Evolutionary conservation across 2,329 filamentous ascomycete species (phyloP).

Genomic region (Trichophyton rubrum): DNA sequence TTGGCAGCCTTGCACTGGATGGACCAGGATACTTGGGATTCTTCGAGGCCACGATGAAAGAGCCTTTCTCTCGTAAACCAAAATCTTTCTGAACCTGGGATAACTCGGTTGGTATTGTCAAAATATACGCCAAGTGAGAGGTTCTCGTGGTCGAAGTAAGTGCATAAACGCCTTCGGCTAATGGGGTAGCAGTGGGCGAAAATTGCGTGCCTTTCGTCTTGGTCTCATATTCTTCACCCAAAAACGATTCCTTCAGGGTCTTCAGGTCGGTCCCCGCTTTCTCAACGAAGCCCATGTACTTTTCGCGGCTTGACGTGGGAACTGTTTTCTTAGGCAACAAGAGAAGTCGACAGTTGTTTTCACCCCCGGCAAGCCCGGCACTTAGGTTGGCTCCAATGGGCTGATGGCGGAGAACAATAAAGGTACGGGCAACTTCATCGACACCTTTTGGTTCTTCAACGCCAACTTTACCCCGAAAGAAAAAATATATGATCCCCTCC

Average conservation of each 20-base stretch:
- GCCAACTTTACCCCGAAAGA: slow-evolving; percentile 65
- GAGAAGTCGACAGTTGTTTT: slow-evolving; percentile 56
- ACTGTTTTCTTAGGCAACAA: slow-evolving; percentile 75
- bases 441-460: slow-evolving; percentile 57
- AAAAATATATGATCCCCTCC: slow-evolving; percentile 86
- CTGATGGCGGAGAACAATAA: slow-evolving; percentile 66
- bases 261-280: slow-evolving; percentile 54
- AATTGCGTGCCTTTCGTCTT: slow-evolving; percentile 60
- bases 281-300: slow-evolving; percentile 74
- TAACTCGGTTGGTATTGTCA: slow-evolving; percentile 58
- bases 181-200: slow-evolving; percentile 55
- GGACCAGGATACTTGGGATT: slow-evolving; percentile 63
- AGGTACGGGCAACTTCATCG: slow-evolving; percentile 62
- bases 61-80: slow-evolving; percentile 57
- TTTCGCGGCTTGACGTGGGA: slow-evolving; percentile 54
- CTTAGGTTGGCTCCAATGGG: slow-evolving; percentile 56
- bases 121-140: slow-evolving; percentile 66
- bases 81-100: slow-evolving; percentile 64
- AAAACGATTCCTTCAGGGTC: slow-evolving; percentile 60
- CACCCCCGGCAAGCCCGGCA: slow-evolving; percentile 43
- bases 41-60: slow-evolving; percentile 67
- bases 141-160: slow-evolving; percentile 59
- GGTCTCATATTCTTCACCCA: slow-evolving; percentile 58
- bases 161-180: slow-evolving; percentile 78
- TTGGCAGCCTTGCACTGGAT: slow-evolving; percentile 47